Conservation (phyloP, 305 asterid genomes). For the Stenogyne calaminthoides region DNA sequence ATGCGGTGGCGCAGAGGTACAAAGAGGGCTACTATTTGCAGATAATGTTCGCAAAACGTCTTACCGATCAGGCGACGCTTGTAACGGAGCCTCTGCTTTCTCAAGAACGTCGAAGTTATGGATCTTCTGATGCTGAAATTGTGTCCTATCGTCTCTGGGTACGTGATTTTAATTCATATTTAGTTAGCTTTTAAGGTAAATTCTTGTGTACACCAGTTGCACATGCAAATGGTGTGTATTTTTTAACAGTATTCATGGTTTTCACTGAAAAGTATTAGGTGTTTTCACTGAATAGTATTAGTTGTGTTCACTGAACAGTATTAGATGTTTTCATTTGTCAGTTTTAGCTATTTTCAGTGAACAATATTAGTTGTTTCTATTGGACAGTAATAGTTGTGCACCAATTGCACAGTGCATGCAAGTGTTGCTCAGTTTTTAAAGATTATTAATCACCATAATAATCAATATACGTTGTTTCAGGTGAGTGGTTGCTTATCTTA, state of each 20-base stretch:
- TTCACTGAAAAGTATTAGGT: too few relatives aligned
- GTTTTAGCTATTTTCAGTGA: too few relatives aligned
- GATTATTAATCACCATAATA: not conserved
- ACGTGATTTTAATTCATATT: conserved; percentile 14
- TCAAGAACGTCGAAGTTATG: conserved; percentile 43
- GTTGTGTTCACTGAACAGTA: too few relatives aligned
- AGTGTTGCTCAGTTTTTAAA: not conserved
- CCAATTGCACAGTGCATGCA: too few relatives aligned
- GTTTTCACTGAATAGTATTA: too few relatives aligned
- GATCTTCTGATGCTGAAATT: conserved; percentile 58
- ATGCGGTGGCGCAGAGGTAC: conserved; percentile 44
- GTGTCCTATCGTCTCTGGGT: conserved; percentile 89
- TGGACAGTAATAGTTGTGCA: too few relatives aligned
- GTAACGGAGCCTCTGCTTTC: conserved; percentile 52
- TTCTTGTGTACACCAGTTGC: too few relatives aligned
- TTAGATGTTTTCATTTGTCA: too few relatives aligned
- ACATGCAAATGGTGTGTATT: too few relatives aligned
- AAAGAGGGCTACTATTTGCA: conserved; percentile 73
- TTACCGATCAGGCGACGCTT: conserved; percentile 62
- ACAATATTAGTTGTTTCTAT: too few relatives aligned
- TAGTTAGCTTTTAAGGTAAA: not conserved
- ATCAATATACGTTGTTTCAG: conserved; percentile 41
- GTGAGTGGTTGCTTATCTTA: conserved; percentile 87
- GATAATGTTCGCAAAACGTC: conserved; percentile 65
- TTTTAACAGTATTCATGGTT: too few relatives aligned